phyloP scores from a whole-genome alignment of 345 rosid species.

The Eucalyptus pauciflora region DNA sequence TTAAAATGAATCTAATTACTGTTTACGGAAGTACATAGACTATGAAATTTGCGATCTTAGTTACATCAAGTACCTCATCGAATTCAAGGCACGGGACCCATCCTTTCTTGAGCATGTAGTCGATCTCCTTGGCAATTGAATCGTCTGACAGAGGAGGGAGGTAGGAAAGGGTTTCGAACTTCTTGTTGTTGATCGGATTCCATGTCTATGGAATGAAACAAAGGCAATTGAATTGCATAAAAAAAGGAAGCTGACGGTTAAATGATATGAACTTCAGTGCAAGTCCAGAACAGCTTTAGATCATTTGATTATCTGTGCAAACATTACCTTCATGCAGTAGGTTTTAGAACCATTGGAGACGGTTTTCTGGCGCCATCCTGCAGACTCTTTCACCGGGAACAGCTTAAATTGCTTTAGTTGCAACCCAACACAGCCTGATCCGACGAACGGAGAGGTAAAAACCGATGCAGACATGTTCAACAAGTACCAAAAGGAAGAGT shows the following conservation, averaged over 20 bases:
- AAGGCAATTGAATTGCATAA: not conserved
- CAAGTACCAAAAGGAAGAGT: not conserved
- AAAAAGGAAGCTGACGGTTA: not conserved
- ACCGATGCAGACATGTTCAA: constrained; percentile 30
- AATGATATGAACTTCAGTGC: not conserved
- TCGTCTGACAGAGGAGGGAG: constrained; percentile 34
- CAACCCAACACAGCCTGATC: constrained; percentile 15
- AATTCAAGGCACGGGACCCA: constrained; percentile 76
- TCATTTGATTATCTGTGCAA: not conserved
- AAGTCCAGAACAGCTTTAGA: not conserved
- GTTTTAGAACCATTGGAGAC: constrained; percentile 42
- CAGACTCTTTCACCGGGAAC: constrained; percentile 13
- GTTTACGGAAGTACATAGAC: not conserved
- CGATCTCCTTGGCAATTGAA: constrained; percentile 42
- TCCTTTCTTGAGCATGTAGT: constrained; percentile 52
- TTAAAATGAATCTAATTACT: not conserved
- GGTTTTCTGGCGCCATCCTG: constrained; percentile 31
- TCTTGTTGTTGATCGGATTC: constrained; percentile 55
- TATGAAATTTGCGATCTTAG: not conserved
- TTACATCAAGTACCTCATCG: constrained; percentile 28
- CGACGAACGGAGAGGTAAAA: constrained; percentile 19
- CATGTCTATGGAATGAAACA: constrained; percentile 28
- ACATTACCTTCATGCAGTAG: constrained; percentile 51
- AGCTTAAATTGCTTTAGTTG: constrained; percentile 11
- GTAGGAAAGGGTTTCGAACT: constrained; percentile 46